Evolutionary conservation across 1,284 basidiomycete species (phyloP), one percentile per base, ranked within the genome.

Genomic region (Paramarasmius palmivorus): DNA sequence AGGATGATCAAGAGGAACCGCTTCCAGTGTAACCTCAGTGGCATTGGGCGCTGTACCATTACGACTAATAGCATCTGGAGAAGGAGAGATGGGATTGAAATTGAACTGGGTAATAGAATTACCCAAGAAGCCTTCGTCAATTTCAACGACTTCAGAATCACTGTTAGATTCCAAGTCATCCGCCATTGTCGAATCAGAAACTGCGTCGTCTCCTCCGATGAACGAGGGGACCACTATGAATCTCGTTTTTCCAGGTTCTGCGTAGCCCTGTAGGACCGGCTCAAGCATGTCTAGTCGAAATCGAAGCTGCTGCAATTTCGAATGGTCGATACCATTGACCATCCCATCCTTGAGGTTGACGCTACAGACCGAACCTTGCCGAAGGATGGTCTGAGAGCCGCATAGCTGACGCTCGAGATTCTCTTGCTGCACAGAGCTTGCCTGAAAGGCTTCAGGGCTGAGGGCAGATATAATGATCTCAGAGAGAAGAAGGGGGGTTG

Each of bases 231-330:
- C 67, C 10, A 93, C 65, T 48, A 90, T 75, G 42, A 94, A 71
- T 40, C 72, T 76, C 1, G 92, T 92, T 23, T 62, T 63, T 2
- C 75, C 77, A 26, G 64, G 68, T 15, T 73, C 67, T 5, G 81
- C 76, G 55, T 77, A 71, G 15, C 93, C 93, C 72, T 93, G 90
- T 19, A 80, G 69, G 22, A 88, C 85, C 1, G 93, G 92, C 56
- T 90, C 83, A 3, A 79, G 62, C 69, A 84, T 76, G 56, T 78
- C 75, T 34, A 86, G 70, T 34, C 69, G 66, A 49, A 79, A 79
- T 36, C 62, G 59, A 23, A 70, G 62, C 2, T 52, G 55, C 2
- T 57, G 52, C 39, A 34, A 40, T 17, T 25, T 49, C 15, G 41
- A 57, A n/a, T 53, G n/a, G 32, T 50, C 55, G 36, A 58, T 23